Evolutionary conservation across 2,329 filamentous ascomycete species (phyloP).

Genomic region (Claviceps humidiphila): DNA sequence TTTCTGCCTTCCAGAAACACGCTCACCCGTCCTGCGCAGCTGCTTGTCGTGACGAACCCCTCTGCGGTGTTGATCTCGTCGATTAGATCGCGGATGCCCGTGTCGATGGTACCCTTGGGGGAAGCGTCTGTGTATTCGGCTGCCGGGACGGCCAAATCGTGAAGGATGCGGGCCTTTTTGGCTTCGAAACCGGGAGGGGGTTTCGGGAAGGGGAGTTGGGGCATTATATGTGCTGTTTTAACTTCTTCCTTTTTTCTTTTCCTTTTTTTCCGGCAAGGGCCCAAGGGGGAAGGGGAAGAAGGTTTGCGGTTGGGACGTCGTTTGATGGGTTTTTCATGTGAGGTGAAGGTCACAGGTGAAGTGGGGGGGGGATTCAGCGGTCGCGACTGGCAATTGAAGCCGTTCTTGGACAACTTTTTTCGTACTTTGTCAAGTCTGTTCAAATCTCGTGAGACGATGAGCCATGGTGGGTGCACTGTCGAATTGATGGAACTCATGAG

Average conservation of each 20-base stretch:
- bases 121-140: conserved; percentile 69
- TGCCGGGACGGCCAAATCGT: conserved; percentile 53
- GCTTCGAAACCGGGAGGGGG: conserved; percentile 31
- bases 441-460: neutral
- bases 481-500: neutral
- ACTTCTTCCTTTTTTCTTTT: neutral
- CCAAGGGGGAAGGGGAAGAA: neutral
- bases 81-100: conserved; percentile 64
- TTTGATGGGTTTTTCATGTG: too few relatives aligned
- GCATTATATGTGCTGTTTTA: conserved; percentile 11
- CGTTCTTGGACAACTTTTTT: neutral
- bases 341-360: too few relatives aligned
- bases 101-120: conserved; percentile 79
- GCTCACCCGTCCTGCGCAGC: conserved; percentile 76
- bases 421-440: neutral
- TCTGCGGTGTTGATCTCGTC: conserved; percentile 60
- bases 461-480: neutral
- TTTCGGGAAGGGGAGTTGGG: conserved; percentile 13
- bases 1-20: conserved; percentile 75
- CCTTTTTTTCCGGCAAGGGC: neutral
- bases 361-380: too few relatives aligned
- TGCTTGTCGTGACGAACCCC: conserved; percentile 82
- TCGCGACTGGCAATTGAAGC: neutral
- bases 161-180: conserved; percentile 62
- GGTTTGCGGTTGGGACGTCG: too few relatives aligned